These are phyloP conservation scores for Boletellus deceptivus DNA, from an alignment of 1,284 basidiomycete species.

Conservation along the genomic window DNA sequence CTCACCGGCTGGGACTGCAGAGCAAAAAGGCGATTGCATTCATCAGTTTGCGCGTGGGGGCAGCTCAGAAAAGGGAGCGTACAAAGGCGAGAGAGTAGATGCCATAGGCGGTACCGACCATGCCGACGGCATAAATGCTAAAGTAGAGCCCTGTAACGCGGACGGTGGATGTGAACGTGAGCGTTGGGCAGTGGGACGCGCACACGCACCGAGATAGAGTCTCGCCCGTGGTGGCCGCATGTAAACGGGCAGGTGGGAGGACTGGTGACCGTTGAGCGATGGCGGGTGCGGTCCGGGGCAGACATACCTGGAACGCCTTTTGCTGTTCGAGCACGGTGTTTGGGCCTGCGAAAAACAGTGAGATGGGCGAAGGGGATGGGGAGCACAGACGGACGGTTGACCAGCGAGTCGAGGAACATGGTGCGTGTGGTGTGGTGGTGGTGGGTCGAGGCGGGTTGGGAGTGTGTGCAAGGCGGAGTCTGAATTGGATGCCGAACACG, in stretches of 20 bases:
- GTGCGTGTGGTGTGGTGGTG: background rate
- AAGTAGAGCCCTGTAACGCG: conserved; percentile 49
- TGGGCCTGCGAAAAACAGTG: conserved; percentile 38
- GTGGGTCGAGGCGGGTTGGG: too few species aligned
- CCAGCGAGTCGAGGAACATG: conserved; percentile 57
- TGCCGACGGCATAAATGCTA: conserved; percentile 51
- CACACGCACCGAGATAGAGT: conserved; percentile 46
- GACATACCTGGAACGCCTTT: conserved; percentile 58
- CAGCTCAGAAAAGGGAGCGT: conserved; percentile 21
- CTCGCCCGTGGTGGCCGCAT: conserved; percentile 45
- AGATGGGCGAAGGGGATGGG: background rate
- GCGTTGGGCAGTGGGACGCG: too few species aligned
- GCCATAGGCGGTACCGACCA: conserved; percentile 51
- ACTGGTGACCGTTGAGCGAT: conserved; percentile 22
- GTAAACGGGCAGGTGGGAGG: conserved; percentile 43
- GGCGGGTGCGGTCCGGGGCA: background rate
- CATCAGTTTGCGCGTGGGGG: background rate
- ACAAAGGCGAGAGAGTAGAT: conserved; percentile 53
- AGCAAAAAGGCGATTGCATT: background rate
- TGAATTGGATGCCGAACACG: conserved; percentile 29
- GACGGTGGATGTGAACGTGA: background rate
- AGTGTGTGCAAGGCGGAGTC: conserved; percentile 31
- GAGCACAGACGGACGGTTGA: conserved; percentile 40
- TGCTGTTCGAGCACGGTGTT: conserved; percentile 67
- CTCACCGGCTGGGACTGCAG: conserved; percentile 28